These are phyloP conservation scores for Jatropha podagrica DNA, from an alignment of 441 rosid genomes.

Conservation along the genomic window DNA sequence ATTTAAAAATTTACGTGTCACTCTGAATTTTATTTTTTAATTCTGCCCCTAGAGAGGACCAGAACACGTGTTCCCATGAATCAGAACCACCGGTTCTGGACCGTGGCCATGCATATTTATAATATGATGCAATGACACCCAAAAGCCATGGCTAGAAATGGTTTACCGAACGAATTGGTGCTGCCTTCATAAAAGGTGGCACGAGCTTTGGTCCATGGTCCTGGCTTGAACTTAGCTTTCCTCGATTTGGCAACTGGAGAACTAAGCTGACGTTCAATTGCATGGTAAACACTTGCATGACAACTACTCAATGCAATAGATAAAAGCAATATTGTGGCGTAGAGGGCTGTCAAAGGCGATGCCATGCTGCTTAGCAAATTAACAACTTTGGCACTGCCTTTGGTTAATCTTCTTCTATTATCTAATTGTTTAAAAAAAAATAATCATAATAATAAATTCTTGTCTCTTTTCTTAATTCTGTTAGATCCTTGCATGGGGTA, in stretches of 20 bases:
- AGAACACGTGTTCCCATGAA: too few relatives aligned
- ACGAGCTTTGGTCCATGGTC: constrained; percentile 50
- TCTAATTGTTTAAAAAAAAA: not conserved
- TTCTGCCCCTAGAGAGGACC: too few relatives aligned
- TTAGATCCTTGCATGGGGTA: not conserved
- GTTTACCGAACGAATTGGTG: constrained; percentile 40
- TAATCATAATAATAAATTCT: not conserved
- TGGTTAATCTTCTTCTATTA: not conserved
- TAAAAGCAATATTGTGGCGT: constrained; percentile 16
- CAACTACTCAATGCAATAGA: constrained; percentile 19
- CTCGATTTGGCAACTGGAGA: not conserved
- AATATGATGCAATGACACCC: too few relatives aligned
- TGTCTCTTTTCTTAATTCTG: not conserved
- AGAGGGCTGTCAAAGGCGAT: constrained; percentile 24
- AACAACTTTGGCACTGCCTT: not conserved
- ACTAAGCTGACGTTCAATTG: constrained; percentile 2
- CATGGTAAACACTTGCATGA: constrained; percentile 19
- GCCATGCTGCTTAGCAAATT: constrained; percentile 26
- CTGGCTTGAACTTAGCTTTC: constrained; percentile 38
- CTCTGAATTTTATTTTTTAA: too few relatives aligned
- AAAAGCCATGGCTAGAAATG: too few relatives aligned
- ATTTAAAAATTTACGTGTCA: too few relatives aligned
- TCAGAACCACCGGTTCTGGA: too few relatives aligned
- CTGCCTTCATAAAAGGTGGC: constrained; percentile 63
- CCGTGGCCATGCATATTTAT: too few relatives aligned